These are phyloP conservation scores for Ramaria rubella DNA, from an alignment of 768 basidiomycete genomes.

Conservation along the genomic window DNA sequence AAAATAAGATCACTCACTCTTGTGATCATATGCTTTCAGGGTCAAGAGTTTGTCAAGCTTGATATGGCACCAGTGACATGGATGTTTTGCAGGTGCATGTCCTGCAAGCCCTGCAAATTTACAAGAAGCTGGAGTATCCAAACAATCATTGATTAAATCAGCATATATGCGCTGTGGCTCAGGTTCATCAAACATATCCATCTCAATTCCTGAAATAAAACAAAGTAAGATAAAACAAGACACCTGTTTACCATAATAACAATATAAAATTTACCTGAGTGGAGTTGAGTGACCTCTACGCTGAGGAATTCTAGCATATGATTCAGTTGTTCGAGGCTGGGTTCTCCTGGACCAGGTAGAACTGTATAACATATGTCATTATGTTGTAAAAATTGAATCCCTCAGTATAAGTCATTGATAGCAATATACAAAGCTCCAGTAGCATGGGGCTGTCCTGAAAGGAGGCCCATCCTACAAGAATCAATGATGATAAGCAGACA, in stretches of 20 bases:
- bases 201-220: constrained; percentile 24
- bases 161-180: constrained; percentile 17
- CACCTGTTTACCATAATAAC: not conserved
- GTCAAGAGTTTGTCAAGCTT: constrained; percentile 19
- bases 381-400: constrained; percentile 16
- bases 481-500: not conserved
- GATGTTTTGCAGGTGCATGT: constrained; percentile 22
- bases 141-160: constrained; percentile 22
- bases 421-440: constrained; percentile 20
- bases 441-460: constrained; percentile 21
- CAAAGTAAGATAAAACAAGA: not conserved
- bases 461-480: constrained; percentile 21
- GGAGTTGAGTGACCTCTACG: constrained; percentile 17
- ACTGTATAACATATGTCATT: constrained; percentile 20
- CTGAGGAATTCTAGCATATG: constrained; percentile 18
- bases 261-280: constrained; percentile 18
- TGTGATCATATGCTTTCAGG: constrained; percentile 11
- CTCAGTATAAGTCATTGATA: constrained; percentile 20
- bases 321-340: constrained; percentile 22
- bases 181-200: constrained; percentile 20
- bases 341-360: constrained; percentile 25
- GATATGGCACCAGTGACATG: constrained; percentile 22
- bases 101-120: constrained; percentile 21
- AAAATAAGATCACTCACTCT: not conserved
- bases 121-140: constrained; percentile 20